These are phyloP conservation scores for Taxillus chinensis DNA, from an alignment of 164 flowering plant species.

Conservation along the genomic window DNA sequence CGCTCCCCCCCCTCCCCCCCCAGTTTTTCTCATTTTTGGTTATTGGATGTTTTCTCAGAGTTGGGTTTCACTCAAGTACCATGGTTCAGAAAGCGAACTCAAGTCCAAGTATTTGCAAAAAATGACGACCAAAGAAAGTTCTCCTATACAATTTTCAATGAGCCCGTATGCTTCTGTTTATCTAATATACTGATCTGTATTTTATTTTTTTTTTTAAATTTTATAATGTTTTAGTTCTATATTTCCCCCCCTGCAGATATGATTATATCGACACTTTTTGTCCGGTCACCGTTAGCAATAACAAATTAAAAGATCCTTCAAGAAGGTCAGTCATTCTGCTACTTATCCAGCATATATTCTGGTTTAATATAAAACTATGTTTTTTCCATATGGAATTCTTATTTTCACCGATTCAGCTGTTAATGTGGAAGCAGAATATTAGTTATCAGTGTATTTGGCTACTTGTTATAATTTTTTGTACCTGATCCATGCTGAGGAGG, in stretches of 20 bases:
- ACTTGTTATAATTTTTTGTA: too few relatives aligned
- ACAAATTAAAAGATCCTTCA: conserved; percentile 22
- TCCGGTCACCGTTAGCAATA: conserved; percentile 32
- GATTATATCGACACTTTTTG: conserved; percentile 55
- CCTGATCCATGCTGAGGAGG: too few relatives aligned
- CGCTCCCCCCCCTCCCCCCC: too few relatives aligned
- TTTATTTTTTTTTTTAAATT: neutral
- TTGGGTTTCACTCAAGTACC: conserved; percentile 65
- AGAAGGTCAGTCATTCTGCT: conserved; percentile 35
- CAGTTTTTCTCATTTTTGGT: too few relatives aligned
- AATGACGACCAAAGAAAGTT: conserved; percentile 37
- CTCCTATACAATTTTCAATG: conserved; percentile 50
- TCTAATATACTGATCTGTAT: neutral
- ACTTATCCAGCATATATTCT: neutral
- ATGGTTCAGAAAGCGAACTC: conserved; percentile 34
- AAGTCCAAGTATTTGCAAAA: conserved; percentile 35
- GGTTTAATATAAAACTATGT: too few relatives aligned
- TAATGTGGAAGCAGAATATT: too few relatives aligned
- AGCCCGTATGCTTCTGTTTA: conserved; percentile 38
- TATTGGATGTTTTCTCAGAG: conserved; percentile 19
- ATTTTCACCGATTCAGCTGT: too few relatives aligned
- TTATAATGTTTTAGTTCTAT: neutral
- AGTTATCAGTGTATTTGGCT: too few relatives aligned
- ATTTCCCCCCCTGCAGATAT: conserved; percentile 27
- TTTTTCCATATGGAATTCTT: too few relatives aligned